A percentile compares a stretch with the other conserved stretches of the same genome.
Conservation (phyloP, 192 early-diverging fungal species). For the Tieghemiomyces parasiticus region DNA sequence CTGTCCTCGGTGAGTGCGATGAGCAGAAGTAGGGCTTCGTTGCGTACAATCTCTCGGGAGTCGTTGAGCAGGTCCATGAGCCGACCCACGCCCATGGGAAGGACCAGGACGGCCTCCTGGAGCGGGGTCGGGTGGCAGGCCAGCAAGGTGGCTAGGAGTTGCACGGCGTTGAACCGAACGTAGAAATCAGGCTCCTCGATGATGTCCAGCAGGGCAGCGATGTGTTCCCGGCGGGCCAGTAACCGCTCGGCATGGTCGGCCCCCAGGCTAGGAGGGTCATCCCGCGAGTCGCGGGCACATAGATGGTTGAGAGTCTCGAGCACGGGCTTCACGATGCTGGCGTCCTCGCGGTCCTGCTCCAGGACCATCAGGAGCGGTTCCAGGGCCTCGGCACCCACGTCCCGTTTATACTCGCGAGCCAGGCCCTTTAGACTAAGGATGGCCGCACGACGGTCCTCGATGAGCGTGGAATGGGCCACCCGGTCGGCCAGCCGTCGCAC, state of each 20-base stretch:
- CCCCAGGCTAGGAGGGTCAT: conserved; percentile 11
- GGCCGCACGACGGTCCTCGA: conserved; percentile 82
- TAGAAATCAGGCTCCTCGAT: conserved; percentile 90
- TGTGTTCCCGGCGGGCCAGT: conserved; percentile 36
- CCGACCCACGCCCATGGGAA: conserved; percentile 67
- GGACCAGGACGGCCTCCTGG: conserved; percentile 74
- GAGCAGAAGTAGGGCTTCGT: conserved; percentile 84
- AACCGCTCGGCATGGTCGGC: conserved; percentile 7
- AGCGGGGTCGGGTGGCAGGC: conserved; percentile 39
- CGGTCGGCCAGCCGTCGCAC: conserved; percentile 74
- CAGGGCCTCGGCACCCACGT: conserved; percentile 71
- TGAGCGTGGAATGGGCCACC: conserved; percentile 61
- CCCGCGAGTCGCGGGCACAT: conserved; percentile 34
- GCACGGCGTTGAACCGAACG: conserved; percentile 80
- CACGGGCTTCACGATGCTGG: conserved; percentile 69
- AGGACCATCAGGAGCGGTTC: conserved; percentile 57
- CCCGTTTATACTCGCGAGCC: conserved; percentile 66
- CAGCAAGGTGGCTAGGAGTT: conserved; percentile 67
- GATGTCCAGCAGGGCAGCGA: conserved; percentile 70
- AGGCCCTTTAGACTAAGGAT: conserved; percentile 76
- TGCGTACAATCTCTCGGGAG: conserved; percentile 87
- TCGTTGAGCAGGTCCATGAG: conserved; percentile 93
- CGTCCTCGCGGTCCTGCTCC: conserved; percentile 67
- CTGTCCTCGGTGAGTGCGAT: conserved; percentile 84
- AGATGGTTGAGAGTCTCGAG: conserved; percentile 68